Conservation (phyloP, 441 rosid species). For the Corymbia calophylla region DNA sequence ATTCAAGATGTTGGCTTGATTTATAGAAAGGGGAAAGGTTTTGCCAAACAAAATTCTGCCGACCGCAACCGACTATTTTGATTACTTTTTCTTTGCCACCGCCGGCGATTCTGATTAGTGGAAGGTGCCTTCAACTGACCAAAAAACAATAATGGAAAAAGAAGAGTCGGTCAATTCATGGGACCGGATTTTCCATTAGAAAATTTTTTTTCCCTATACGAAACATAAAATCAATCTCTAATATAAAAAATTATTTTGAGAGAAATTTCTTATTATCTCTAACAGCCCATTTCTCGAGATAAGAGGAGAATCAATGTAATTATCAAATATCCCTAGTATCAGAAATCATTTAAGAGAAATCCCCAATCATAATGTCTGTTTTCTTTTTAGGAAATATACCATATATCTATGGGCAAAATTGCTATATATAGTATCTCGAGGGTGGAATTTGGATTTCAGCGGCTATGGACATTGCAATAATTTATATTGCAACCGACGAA, state of each 20-base stretch:
- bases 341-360: neutral
- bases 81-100: neutral
- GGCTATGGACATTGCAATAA: neutral
- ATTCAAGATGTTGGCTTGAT: neutral
- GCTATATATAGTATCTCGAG: rapidly evolving
- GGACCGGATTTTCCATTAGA: neutral
- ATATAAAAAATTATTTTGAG: neutral
- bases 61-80: neutral
- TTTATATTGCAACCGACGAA: neutral
- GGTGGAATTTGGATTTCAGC: neutral
- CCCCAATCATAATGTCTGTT: neutral
- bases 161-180: neutral
- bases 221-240: neutral
- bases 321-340: neutral
- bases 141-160: neutral
- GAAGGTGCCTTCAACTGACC: neutral
- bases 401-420: neutral
- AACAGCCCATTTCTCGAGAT: no score
- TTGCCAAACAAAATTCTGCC: neutral
- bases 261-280: no score
- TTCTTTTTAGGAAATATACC: neutral
- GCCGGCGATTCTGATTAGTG: neutral
- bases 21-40: neutral
- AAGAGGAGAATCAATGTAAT: neutral
- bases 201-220: neutral